A percentile compares a stretch with the other conserved stretches of the same genome.
These are phyloP conservation scores for Ceratocystis lukuohia DNA, from an alignment of 2,329 filamentous ascomycete species.

Conservation along the genomic window DNA sequence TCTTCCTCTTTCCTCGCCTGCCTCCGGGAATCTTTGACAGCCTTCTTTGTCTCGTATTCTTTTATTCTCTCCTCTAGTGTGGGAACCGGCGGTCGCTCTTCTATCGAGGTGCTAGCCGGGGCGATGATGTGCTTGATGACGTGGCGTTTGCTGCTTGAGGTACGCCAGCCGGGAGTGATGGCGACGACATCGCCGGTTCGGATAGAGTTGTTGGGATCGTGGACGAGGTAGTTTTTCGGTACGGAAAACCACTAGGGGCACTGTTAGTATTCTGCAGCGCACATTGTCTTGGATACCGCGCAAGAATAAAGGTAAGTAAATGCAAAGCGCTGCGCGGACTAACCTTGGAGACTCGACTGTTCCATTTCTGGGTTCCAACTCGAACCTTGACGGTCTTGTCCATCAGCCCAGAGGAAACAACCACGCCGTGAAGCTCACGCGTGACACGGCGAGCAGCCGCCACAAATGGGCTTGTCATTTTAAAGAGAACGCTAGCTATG, in stretches of 20 bases:
- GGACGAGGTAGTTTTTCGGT: conserved; percentile 54
- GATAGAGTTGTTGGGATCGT: conserved; percentile 64
- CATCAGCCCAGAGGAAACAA: conserved; percentile 67
- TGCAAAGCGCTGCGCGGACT: conserved; percentile 13
- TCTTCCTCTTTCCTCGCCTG: conserved; percentile 27
- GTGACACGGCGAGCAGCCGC: conserved; percentile 32
- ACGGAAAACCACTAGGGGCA: conserved; percentile 41
- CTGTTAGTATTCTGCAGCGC: conserved; percentile 1
- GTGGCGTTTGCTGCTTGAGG: conserved; percentile 54
- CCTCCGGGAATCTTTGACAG: conserved; percentile 43
- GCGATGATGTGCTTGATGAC: conserved; percentile 64
- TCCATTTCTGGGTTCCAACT: conserved; percentile 58
- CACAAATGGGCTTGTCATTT: conserved; percentile 29
- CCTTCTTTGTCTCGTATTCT: conserved; percentile 40
- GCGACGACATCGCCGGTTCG: conserved; percentile 62
- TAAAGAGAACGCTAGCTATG: background rate
- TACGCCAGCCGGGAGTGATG: conserved; percentile 52
- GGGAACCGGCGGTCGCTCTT: conserved; percentile 52
- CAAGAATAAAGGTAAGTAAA: too few relatives aligned
- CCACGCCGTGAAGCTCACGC: conserved; percentile 50
- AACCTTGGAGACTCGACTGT: conserved; percentile 60
- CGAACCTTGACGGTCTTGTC: conserved; percentile 66
- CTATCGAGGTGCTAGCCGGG: conserved; percentile 48
- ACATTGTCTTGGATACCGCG: too few relatives aligned
- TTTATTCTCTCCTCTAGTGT: conserved; percentile 47